Base-by-base conservation (phyloP, 495 filamentous ascomycete species). In the Aspergillus bridgeri region DNA sequence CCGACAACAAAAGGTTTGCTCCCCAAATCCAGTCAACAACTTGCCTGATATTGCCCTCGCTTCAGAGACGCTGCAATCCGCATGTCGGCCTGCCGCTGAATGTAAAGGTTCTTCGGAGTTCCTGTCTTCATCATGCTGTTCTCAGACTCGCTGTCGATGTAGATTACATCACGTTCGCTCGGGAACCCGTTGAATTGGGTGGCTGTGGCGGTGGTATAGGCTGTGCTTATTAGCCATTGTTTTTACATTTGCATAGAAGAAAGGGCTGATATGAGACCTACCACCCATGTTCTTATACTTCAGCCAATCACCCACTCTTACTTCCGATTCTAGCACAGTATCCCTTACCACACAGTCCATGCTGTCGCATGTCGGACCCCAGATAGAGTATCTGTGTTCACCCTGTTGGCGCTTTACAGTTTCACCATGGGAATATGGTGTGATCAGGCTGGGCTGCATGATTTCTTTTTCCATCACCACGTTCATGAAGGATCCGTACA, bases 281-380 rank as follows among this genome's bases (percentile, higher is more conserved):
- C 68, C 68, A 46, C 71, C 71, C 67, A 75, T 73, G 48, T 73
- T 60, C 45, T 62, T 54, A 51, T 69, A 75, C 43, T 55, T 67
- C 13, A 75, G 45, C 71, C 71, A 75, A 54, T 75, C 70, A 9
- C 70, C 70, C 15, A 72, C 48, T 15, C 53, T 58, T 7, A 73
- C 62, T 17, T 73, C 68, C 6, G 27, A 51, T 1, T 64, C 48
- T 25, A 75, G 54, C 1, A 24, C 42, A 21, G 52, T 51, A 11
- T 66, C 58, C 1, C 54, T 47, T 0, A 60, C 56, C 27, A 73
- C 63, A 47, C 60, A 63, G 27, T 75, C 71, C 9, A 57, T 60
- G 43, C 70, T 64, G 51, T 75, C 71, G 54, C 70, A 73, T 0
- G 71, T 75, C 19, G 71, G 71, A 0, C 71, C 71, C 71, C 71